These are phyloP conservation scores for Hypomontagnella submonticulosa DNA, from an alignment of 495 filamentous ascomycete genomes.

Conservation along the genomic window DNA sequence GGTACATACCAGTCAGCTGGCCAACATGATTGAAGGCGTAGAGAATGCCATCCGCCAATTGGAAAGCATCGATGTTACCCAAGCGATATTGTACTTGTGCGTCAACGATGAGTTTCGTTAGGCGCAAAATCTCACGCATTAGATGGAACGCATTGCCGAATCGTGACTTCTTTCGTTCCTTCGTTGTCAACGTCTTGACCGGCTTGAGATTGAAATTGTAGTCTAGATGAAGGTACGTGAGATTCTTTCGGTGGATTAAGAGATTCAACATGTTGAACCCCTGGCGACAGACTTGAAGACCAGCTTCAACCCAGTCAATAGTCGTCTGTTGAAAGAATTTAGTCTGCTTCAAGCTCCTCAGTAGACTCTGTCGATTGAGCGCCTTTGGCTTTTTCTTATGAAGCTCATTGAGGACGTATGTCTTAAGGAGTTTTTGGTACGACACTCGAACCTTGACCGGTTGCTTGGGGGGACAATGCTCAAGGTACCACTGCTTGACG, in stretches of 20 bases:
- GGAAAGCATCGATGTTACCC: constrained; percentile 99
- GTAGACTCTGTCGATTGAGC: constrained; percentile 91
- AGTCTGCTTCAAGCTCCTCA: constrained; percentile 89
- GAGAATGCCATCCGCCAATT: constrained; percentile 96
- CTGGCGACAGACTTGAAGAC: constrained; percentile 96
- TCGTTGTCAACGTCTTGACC: constrained; percentile 97
- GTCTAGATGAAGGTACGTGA: constrained; percentile 98
- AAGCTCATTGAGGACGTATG: constrained; percentile 94
- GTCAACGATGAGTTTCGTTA: constrained; percentile 98
- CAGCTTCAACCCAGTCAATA: constrained; percentile 99
- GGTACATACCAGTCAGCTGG: constrained; percentile 99
- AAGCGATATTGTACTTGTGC: constrained; percentile 98
- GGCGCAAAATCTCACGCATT: constrained; percentile 97
- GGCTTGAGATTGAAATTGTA: constrained; percentile 99
- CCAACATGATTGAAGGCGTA: constrained; percentile 99
- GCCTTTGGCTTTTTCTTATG: constrained; percentile 96
- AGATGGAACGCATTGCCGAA: constrained; percentile 99
- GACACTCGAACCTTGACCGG: constrained; percentile 99
- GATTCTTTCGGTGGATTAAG: constrained; percentile 96
- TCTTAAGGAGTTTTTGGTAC: constrained; percentile 98
- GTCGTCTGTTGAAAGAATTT: constrained; percentile 99
- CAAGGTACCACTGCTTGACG: constrained; percentile 98
- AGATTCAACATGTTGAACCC: constrained; percentile 99
- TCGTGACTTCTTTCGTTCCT: constrained; percentile 99
- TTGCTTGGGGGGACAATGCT: constrained; percentile 88